These are phyloP conservation scores for Trichoderma asperellum DNA, from an alignment of 2,329 filamentous ascomycete genomes.

Conservation along the genomic window DNA sequence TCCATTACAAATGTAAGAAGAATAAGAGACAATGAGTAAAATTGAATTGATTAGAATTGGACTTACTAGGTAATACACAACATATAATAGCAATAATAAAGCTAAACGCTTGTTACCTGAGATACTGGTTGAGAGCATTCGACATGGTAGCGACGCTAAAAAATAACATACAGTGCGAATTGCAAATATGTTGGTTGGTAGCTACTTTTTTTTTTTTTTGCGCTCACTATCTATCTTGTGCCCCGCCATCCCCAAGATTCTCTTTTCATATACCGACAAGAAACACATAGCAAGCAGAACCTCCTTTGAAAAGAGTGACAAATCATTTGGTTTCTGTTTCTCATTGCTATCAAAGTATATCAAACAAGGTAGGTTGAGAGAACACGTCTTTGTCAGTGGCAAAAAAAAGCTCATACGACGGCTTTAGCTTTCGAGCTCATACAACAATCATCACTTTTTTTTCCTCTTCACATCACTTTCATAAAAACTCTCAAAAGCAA, in stretches of 20 bases:
- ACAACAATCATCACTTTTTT: neutral
- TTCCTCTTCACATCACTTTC: neutral
- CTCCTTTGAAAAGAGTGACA: neutral
- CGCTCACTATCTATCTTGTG: neutral
- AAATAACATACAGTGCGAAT: neutral
- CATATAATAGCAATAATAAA: no score
- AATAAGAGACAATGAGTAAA: neutral
- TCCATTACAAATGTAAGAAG: neutral
- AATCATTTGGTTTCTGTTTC: neutral
- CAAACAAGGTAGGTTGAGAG: constrained; percentile 5
- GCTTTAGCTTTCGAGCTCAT: constrained; percentile 6
- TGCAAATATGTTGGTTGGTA: neutral
- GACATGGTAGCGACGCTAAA: no score
- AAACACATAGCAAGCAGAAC: neutral
- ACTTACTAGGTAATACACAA: no score
- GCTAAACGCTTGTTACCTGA: no score
- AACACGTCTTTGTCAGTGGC: neutral
- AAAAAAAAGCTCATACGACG: constrained; percentile 12
- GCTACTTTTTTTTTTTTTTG: neutral
- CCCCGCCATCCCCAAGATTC: constrained; percentile 1
- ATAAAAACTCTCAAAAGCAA: neutral
- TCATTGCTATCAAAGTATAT: neutral
- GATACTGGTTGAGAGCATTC: no score
- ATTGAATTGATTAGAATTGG: neutral
- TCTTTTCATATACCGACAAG: neutral